Percentiles rank a stretch among this genome's conserved stretches.
Evolutionary conservation across 1,139 yeast genomes (phyloP).

Genomic region (Meyerozyma guilliermondii): DNA sequence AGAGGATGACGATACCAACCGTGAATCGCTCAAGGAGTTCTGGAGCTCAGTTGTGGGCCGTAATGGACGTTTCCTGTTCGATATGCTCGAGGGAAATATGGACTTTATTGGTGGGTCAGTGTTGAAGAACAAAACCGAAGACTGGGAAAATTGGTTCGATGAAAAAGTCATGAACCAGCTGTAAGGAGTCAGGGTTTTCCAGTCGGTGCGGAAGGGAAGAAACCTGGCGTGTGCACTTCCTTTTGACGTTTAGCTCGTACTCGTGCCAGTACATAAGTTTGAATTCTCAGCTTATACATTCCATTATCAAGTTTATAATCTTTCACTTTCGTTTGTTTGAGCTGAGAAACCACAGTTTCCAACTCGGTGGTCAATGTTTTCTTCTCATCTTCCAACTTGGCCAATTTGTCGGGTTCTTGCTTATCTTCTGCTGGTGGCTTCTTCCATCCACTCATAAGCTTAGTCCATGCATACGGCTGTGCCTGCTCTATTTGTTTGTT

Average conservation of each 20-base stretch:
- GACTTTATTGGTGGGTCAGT: constrained; percentile 72
- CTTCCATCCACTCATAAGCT: constrained; percentile 14
- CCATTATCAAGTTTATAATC: constrained; percentile 46
- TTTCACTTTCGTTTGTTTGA: constrained; percentile 20
- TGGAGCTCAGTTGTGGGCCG: constrained; percentile 45
- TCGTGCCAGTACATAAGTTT: constrained; percentile 34
- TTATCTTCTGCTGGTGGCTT: constrained; percentile 13
- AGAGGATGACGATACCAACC: constrained; percentile 20
- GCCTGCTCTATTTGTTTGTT: constrained; percentile 20
- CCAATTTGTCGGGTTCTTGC: constrained; percentile 13
- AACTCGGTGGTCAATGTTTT: constrained; percentile 13
- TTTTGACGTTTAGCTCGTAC: constrained; percentile 34
- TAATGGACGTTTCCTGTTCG: constrained; percentile 46
- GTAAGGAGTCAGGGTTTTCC: constrained; percentile 3
- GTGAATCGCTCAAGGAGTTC: constrained; percentile 29
- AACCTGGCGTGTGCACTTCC: constrained; percentile 35
- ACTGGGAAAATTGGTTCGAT: constrained; percentile 77
- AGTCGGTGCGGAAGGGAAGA: constrained; percentile 57
- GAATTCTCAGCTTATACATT: constrained; percentile 50
- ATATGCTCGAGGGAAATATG: constrained; percentile 66
- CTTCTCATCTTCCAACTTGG: constrained; percentile 7
- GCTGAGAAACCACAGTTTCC: constrained; percentile 13
- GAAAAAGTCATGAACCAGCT: constrained; percentile 54
- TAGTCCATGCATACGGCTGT: constrained; percentile 32
- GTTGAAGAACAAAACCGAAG: constrained; percentile 43